Conservation (phyloP, 176 grass and related monocot genomes). For the Triticum dicoccoides region DNA sequence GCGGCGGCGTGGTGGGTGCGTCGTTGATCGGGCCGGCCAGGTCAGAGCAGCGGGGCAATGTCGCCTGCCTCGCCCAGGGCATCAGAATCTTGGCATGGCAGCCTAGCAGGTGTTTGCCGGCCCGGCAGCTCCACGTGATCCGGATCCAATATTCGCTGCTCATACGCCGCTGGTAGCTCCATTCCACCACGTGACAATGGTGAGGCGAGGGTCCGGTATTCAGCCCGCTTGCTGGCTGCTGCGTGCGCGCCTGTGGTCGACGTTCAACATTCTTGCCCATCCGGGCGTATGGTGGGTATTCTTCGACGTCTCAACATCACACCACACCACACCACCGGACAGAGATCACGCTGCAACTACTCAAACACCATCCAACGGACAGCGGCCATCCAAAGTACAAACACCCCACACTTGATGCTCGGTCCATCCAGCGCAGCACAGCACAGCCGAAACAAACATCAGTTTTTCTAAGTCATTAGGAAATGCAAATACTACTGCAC, state of each 20-base stretch:
- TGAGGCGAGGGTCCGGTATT: neutral
- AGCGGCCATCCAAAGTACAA: too few species aligned
- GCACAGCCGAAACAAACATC: too few species aligned
- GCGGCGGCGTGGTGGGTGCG: conserved; percentile 6
- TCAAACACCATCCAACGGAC: too few species aligned
- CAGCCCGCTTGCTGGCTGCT: neutral
- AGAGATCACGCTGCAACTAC: too few species aligned
- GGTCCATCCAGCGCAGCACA: too few species aligned
- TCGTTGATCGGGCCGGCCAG: neutral
- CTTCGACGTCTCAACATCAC: too few species aligned
- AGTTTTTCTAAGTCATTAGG: too few species aligned
- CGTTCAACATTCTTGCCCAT: neutral
- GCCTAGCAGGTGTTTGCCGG: conserved; percentile 2
- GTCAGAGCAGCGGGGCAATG: neutral
- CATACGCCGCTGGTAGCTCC: neutral
- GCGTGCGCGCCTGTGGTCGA: neutral
- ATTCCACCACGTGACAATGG: neutral
- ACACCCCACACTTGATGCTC: too few species aligned
- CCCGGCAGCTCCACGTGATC: neutral
- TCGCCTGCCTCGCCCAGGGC: neutral
- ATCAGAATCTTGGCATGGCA: conserved; percentile 20
- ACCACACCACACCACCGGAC: too few species aligned
- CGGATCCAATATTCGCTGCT: neutral
- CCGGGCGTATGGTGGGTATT: too few species aligned
- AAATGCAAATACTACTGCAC: too few species aligned